Percentiles rank a stretch among this genome's conserved stretches.
phyloP scores from a whole-genome alignment of 2,329 filamentous ascomycete species.

The Fusarium fujikuroi region DNA sequence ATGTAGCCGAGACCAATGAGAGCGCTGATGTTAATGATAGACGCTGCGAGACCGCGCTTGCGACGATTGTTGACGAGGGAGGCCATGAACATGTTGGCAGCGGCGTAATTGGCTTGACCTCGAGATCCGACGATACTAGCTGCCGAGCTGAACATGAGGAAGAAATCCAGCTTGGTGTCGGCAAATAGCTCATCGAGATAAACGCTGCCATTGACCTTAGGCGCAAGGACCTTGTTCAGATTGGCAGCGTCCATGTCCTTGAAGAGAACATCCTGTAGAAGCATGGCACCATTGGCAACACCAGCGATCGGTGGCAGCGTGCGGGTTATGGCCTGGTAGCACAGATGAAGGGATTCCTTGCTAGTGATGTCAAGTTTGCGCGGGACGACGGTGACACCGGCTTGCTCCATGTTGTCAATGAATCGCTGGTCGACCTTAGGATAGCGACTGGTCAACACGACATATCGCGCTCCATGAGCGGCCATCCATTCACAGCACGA shows the following conservation, averaged over 20 bases:
- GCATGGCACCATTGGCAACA: constrained; percentile 57
- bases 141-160: constrained; percentile 55
- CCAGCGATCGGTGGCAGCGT: constrained; percentile 52
- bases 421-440: constrained; percentile 37
- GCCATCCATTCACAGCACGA: constrained; percentile 56
- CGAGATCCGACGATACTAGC: constrained; percentile 49
- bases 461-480: constrained; percentile 48
- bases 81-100: constrained; percentile 53
- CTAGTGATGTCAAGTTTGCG: constrained; percentile 6
- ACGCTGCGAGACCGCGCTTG: constrained; percentile 50
- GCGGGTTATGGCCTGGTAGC: constrained; percentile 15
- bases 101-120: constrained; percentile 53
- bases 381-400: background rate
- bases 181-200: constrained; percentile 49
- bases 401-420: constrained; percentile 38
- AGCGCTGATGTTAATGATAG: constrained; percentile 51
- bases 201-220: constrained; percentile 53
- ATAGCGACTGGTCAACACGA: constrained; percentile 54
- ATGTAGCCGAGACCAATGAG: constrained; percentile 11
- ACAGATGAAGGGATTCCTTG: background rate
- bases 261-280: constrained; percentile 52
- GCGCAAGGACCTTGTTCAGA: constrained; percentile 44
- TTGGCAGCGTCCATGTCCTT: constrained; percentile 46
- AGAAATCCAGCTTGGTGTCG: constrained; percentile 51
- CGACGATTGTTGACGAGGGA: constrained; percentile 43